These are phyloP conservation scores for Mycosphaerella sp. DNA, from an alignment of 2,329 filamentous ascomycete species.

Conservation along the genomic window DNA sequence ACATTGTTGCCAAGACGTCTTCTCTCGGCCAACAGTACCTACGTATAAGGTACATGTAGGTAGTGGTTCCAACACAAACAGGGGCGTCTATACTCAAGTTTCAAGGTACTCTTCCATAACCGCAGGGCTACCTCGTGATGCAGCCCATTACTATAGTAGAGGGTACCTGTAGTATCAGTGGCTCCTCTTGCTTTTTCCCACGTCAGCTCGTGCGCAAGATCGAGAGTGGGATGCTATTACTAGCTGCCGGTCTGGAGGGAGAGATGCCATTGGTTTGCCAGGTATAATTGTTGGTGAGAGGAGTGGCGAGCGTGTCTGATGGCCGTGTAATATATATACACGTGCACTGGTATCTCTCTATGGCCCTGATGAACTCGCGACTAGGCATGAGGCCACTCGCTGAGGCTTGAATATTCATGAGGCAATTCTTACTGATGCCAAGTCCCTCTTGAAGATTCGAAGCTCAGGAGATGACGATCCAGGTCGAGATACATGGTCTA, in stretches of 20 bases:
- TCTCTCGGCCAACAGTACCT: conserved; percentile 67
- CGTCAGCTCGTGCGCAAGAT: conserved; percentile 85
- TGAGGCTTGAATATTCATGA: too few species aligned
- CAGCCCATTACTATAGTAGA: conserved; percentile 66
- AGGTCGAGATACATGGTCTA: too few species aligned
- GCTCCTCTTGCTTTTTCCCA: too few species aligned
- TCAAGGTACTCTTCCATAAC: conserved; percentile 65
- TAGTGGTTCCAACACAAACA: conserved; percentile 60
- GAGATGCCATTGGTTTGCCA: conserved; percentile 63
- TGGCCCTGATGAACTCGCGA: too few species aligned
- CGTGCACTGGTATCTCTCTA: too few species aligned
- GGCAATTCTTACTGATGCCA: too few species aligned
- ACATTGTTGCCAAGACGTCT: conserved; percentile 64
- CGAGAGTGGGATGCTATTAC: conserved; percentile 74
- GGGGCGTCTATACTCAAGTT: conserved; percentile 68
- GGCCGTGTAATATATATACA: too few species aligned
- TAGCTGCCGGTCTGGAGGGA: conserved; percentile 70
- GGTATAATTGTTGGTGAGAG: conserved; percentile 89
- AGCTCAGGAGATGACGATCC: too few species aligned
- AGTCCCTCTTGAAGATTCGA: too few species aligned
- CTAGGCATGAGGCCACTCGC: too few species aligned
- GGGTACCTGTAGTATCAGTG: too few species aligned
- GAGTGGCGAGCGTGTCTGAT: conserved; percentile 85
- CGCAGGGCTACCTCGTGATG: conserved; percentile 92
- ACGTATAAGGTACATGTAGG: conserved; percentile 45